Base-by-base conservation (phyloP, 441 rosid genomes). In the Adansonia rubrostipa region DNA sequence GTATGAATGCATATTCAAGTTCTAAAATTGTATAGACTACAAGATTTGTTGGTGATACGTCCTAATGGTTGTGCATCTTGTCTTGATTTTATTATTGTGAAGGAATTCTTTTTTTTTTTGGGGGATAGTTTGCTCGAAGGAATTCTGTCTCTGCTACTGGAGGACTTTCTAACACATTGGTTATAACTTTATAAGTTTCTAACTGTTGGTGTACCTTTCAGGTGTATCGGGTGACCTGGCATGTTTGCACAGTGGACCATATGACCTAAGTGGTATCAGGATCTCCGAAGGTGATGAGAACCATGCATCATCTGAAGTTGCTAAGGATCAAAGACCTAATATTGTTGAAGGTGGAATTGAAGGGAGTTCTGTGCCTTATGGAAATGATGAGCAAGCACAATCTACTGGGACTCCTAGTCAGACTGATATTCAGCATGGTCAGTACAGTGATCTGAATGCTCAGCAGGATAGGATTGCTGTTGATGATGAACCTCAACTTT, bases 151-250 rank as follows among this genome's bases (percentile, higher is more conserved):
- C 51, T 74, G 53, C 72, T 77, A 73, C n/a, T 28, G 7, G 6
- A 76, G 36, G 54, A 62, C 66, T 62, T 71, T 33, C 62, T 28
- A 70, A 63, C 24, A 14, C 47, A 2, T 81, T 4, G 44, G 0
- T 70, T 47, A 9, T 51, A 13, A 76, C 42, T 57, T 44, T 50
- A 9, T 8, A 33, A 65, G 28, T 20, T 47, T 73, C 60, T 48
- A 80, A 58, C 47, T 77, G 10, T 6, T 70, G 80, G 44, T 78
- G 53, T 79, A 58, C 79, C 70, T 84, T 86, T 82, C 92, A 97
- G 99, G 99, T 80, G 77, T 92, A 86, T 90, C 90, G 1, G 78
- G 78, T 45, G 92, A 91, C 77, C 80, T 95, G 83, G 82, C 79
- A 50, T 84, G 83, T 76, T 79, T 95, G 85, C 92, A 88, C 53